Evolutionary conservation across 2,329 filamentous ascomycete species (phyloP).

Genomic region (Fusarium sp.): DNA sequence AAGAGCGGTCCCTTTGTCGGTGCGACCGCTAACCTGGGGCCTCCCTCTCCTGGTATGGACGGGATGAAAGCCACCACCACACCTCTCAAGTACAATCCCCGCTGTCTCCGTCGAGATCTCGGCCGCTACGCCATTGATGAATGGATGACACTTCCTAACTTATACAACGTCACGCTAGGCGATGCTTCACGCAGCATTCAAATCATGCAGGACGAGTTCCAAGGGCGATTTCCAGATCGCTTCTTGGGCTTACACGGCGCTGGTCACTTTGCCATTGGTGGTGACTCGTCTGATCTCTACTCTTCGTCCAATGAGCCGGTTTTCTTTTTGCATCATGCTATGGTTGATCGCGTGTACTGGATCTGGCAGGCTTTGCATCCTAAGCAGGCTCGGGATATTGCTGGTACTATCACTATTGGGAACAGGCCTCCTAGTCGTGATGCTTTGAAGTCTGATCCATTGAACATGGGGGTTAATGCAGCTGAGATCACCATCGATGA

Average conservation of each 20-base stretch:
- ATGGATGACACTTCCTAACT: neutral
- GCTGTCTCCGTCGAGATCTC: neutral
- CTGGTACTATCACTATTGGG: conserved; percentile 1
- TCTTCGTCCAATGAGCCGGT: conserved; percentile 1
- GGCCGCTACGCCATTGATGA: neutral
- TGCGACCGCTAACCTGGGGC: neutral
- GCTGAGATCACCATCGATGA: neutral
- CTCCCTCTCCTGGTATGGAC: neutral
- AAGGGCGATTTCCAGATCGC: neutral
- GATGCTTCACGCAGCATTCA: neutral
- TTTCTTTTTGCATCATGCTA: conserved; percentile 7
- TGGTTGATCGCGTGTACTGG: conserved; percentile 8
- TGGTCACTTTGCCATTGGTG: conserved; percentile 1
- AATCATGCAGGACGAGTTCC: conserved; percentile 7
- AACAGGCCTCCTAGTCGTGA: conserved; percentile 1
- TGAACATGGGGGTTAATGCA: conserved; percentile 1
- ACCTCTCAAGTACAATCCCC: neutral
- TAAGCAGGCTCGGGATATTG: neutral
- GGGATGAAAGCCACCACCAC: conserved; percentile 1
- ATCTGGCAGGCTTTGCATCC: conserved; percentile 9
- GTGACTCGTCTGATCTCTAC: conserved; percentile 6
- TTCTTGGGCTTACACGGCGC: conserved; percentile 2
- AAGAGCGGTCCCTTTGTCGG: neutral
- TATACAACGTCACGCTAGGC: neutral
- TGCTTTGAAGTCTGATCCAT: neutral